Evolutionary conservation across 306 rosid genomes (phyloP).

Genomic region (Castanea mollissima): DNA sequence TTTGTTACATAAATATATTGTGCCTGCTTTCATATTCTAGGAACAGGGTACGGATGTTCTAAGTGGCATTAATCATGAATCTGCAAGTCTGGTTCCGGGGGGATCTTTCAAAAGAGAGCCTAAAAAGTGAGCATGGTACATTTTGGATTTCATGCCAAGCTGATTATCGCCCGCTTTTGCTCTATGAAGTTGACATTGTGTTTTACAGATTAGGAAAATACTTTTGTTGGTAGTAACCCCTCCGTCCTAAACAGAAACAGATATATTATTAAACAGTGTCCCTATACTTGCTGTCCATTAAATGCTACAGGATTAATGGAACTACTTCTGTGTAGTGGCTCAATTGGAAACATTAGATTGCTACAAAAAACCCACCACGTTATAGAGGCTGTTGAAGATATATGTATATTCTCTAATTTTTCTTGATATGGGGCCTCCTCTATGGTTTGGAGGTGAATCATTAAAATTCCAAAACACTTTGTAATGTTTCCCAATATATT

Average conservation of each 20-base stretch:
- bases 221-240: neutral
- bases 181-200: neutral
- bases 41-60: slow-evolving; percentile 30
- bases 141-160: neutral
- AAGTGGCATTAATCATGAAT: slow-evolving; percentile 34
- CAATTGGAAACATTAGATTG: no score
- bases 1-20: neutral
- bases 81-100: slow-evolving; percentile 31
- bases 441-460: neutral
- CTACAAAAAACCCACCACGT: neutral
- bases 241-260: neutral
- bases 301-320: neutral
- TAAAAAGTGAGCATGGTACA: slow-evolving; percentile 29
- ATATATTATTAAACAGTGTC: neutral
- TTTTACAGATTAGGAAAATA: neutral
- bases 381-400: neutral
- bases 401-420: neutral
- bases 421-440: neutral
- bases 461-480: neutral
- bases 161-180: neutral
- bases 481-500: neutral
- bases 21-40: slow-evolving; percentile 9
- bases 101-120: slow-evolving; percentile 32
- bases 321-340: neutral
- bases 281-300: neutral